These are phyloP conservation scores for Trametes punicea DNA, from an alignment of 768 basidiomycete species.

Conservation along the genomic window DNA sequence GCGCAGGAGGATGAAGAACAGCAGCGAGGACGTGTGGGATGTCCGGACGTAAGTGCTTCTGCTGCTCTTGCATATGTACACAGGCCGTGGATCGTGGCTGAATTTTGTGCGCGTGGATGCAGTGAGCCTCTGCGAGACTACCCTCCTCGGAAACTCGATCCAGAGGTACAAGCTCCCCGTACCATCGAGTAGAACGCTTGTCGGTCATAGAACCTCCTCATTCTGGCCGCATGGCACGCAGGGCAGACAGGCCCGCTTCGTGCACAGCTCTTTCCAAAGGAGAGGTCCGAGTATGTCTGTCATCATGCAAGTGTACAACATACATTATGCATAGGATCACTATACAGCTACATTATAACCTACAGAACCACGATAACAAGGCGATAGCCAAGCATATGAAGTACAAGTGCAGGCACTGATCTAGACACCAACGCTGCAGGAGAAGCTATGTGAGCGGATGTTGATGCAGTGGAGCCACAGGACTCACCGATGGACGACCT, in stretches of 20 bases:
- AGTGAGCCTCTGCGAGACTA: constrained; percentile 53
- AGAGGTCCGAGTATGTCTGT: not conserved
- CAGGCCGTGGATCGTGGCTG: not conserved
- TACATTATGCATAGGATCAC: constrained; percentile 4
- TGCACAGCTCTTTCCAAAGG: no score
- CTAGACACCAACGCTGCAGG: constrained; percentile 12
- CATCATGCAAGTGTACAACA: not conserved
- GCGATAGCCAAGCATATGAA: not conserved
- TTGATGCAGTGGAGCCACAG: no score
- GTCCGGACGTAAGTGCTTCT: constrained; percentile 62
- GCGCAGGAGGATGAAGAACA: constrained; percentile 61
- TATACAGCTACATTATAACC: constrained; percentile 14
- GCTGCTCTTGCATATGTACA: not conserved
- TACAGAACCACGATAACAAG: constrained; percentile 9
- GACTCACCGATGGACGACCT: constrained; percentile 48
- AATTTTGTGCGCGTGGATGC: not conserved
- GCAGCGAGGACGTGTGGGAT: constrained; percentile 96
- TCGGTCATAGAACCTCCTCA: not conserved
- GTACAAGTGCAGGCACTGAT: not conserved
- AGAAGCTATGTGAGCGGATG: not conserved
- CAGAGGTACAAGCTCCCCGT: not conserved
- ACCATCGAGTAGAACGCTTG: constrained; percentile 1
- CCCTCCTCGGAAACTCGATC: constrained; percentile 33
- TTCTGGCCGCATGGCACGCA: no score
- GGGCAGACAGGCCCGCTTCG: no score